These are phyloP conservation scores for Quillaja saponaria DNA, from an alignment of 306 rosid genomes.

Conservation along the genomic window DNA sequence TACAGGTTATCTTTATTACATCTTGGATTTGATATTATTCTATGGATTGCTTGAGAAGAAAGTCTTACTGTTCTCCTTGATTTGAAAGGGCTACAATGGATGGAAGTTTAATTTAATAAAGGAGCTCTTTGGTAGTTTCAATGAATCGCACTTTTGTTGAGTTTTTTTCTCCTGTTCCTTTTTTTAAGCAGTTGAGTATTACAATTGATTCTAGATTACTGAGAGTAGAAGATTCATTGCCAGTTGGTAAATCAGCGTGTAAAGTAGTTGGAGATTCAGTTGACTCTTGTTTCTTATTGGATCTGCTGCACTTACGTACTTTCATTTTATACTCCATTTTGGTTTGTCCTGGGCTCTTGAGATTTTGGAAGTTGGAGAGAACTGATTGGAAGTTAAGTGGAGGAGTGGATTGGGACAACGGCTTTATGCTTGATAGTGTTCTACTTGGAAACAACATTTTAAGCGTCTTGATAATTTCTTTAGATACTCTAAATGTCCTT, in stretches of 20 bases:
- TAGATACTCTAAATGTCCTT: neutral
- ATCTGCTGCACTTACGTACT: constrained; percentile 1
- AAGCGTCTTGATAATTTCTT: constrained; percentile 3
- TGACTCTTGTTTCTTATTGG: constrained; percentile 3
- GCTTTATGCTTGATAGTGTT: neutral
- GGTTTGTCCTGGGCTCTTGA: constrained; percentile 11
- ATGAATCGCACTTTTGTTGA: neutral
- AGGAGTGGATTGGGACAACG: constrained; percentile 15
- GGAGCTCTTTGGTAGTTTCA: no score
- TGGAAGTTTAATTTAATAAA: neutral
- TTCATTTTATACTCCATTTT: neutral
- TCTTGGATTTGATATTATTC: neutral
- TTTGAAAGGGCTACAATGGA: neutral
- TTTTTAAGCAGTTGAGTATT: constrained; percentile 6
- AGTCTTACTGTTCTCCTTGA: neutral
- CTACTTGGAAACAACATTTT: constrained; percentile 20
- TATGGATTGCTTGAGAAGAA: neutral
- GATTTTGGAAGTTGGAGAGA: neutral
- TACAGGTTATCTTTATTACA: neutral
- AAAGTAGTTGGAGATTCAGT: neutral
- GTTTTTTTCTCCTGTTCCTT: neutral
- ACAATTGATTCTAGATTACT: constrained; percentile 12
- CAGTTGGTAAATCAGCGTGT: constrained; percentile 10
- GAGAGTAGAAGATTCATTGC: neutral
- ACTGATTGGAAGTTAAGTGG: neutral